These are phyloP conservation scores for Centaurea solstitialis DNA, from an alignment of 129 eudicot genomes.

Conservation along the genomic window DNA sequence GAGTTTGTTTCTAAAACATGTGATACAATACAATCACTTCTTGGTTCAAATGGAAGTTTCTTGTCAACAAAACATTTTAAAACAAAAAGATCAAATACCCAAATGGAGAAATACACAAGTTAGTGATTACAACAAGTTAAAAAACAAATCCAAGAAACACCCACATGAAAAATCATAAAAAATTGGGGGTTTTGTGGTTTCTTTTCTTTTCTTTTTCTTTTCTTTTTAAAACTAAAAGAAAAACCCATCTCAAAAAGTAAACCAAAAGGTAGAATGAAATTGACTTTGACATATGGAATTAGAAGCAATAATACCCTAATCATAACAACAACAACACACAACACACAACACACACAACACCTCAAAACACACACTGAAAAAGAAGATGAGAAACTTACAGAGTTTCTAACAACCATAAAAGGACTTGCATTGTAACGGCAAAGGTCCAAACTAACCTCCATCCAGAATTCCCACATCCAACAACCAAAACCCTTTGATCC, in stretches of 20 bases:
- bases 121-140: neutral
- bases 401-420: slow-evolving; percentile 82
- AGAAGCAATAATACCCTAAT: slow-evolving; percentile 33
- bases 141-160: slow-evolving; percentile 19
- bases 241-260: slow-evolving; percentile 25
- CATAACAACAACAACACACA: slow-evolving; percentile 30
- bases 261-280: slow-evolving; percentile 19
- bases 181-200: neutral
- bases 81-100: slow-evolving; percentile 19
- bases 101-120: neutral
- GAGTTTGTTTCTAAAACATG: neutral
- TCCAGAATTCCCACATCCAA: slow-evolving; percentile 98
- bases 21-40: slow-evolving; percentile 4
- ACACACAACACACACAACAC: slow-evolving; percentile 26
- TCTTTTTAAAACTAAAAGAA: neutral
- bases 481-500: slow-evolving; percentile 68
- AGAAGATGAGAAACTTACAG: slow-evolving; percentile 60
- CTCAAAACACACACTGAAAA: slow-evolving; percentile 20
- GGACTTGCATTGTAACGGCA: slow-evolving; percentile 73
- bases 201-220: neutral
- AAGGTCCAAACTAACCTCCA: slow-evolving; percentile 96
- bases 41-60: neutral
- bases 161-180: slow-evolving; percentile 24
- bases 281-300: slow-evolving; percentile 31
- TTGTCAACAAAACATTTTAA: slow-evolving; percentile 16